Conservation (phyloP, 2,329 filamentous ascomycete species). For the Xylariaceae sp. region DNA sequence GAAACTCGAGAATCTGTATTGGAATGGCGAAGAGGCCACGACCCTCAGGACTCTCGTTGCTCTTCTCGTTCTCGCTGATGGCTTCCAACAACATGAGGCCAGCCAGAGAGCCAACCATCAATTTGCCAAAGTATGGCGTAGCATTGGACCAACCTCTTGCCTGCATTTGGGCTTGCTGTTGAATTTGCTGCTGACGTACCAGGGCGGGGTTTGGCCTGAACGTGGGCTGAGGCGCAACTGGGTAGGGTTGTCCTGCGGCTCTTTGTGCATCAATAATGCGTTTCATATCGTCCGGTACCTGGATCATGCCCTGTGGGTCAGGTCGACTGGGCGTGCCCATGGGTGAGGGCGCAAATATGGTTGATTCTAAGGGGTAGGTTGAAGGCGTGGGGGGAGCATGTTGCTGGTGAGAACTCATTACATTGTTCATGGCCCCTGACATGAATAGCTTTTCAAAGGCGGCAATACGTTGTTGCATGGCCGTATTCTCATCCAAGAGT, state of each 20-base stretch:
- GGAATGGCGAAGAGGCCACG: constrained; percentile 64
- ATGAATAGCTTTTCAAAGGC: constrained; percentile 76
- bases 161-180: constrained; percentile 45
- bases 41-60: constrained; percentile 58
- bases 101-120: constrained; percentile 89
- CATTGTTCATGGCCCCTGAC: constrained; percentile 63
- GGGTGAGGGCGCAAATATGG: constrained; percentile 41
- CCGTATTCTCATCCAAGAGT: constrained; percentile 72
- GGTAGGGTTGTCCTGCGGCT: constrained; percentile 49
- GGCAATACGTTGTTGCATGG: constrained; percentile 71
- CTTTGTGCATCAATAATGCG: constrained; percentile 55
- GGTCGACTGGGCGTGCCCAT: constrained; percentile 38
- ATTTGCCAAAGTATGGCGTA: constrained; percentile 60
- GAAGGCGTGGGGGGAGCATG: constrained; percentile 48
- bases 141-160: constrained; percentile 50
- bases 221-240: constrained; percentile 35
- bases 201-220: constrained; percentile 40
- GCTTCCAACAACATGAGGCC: constrained; percentile 90
- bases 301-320: constrained; percentile 55
- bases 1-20: constrained; percentile 48
- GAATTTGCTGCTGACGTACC: constrained; percentile 52
- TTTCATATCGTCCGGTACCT: constrained; percentile 62
- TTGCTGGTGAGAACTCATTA: constrained; percentile 48
- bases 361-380: constrained; percentile 43
- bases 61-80: constrained; percentile 60